phyloP scores from a whole-genome alignment of 2,329 filamentous ascomycete species.

The Coniosporium tulheliwenetii region DNA sequence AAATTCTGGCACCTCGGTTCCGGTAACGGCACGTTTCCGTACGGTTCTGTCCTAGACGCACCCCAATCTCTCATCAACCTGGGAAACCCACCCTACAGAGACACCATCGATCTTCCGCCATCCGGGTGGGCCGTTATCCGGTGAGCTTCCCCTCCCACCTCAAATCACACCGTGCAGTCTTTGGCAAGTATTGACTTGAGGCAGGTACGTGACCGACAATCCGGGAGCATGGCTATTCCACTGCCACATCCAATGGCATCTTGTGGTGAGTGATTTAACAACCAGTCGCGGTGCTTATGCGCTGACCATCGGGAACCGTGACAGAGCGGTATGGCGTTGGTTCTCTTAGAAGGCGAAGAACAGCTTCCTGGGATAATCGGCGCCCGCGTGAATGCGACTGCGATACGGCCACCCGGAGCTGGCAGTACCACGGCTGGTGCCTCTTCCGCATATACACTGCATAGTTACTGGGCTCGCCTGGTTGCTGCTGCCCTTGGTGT shows the following conservation, averaged over 20 bases:
- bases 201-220: conserved; percentile 27
- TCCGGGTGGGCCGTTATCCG: background rate
- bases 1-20: conserved; percentile 42
- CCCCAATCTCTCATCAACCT: conserved; percentile 36
- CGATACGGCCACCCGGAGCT: background rate
- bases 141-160: background rate
- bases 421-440: background rate
- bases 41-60: conserved; percentile 36
- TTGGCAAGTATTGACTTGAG: background rate
- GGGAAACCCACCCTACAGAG: conserved; percentile 36
- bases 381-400: background rate
- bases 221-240: conserved; percentile 33
- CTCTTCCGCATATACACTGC: background rate
- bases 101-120: conserved; percentile 21
- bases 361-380: background rate
- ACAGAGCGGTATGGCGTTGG: background rate
- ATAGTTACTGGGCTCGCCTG: background rate
- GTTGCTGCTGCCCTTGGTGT: background rate
- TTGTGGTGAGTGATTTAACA: conserved; percentile 7
- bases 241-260: conserved; percentile 34
- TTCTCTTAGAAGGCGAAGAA: background rate
- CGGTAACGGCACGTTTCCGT: conserved; percentile 32
- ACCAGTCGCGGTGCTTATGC: background rate
- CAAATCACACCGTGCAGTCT: background rate
- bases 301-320: background rate